Percentiles rank a stretch among this genome's conserved stretches.
Conservation (phyloP, 1,284 basidiomycete genomes). For the Pseudozyma thailandica region DNA sequence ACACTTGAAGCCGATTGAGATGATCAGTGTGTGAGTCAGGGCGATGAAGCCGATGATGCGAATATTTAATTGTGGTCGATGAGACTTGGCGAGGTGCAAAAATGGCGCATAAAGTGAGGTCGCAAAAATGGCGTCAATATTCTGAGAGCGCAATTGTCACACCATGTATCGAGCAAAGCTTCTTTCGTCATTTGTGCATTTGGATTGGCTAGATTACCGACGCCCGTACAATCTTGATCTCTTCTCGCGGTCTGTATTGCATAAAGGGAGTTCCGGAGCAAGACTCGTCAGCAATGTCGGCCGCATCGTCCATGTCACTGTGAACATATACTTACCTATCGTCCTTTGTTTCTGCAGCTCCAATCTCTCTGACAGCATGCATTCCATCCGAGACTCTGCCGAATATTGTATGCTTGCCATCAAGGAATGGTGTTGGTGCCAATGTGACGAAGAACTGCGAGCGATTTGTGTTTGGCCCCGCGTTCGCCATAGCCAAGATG, state of each 20-base stretch:
- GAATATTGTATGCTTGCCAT: slow-evolving; percentile 74
- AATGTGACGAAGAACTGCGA: slow-evolving; percentile 99
- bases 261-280: not conserved
- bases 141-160: too few relatives aligned
- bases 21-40: too few relatives aligned
- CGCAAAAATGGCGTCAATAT: slow-evolving; percentile 3
- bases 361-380: slow-evolving; percentile 70
- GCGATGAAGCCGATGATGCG: too few relatives aligned
- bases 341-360: slow-evolving; percentile 42
- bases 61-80: too few relatives aligned
- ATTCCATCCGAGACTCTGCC: slow-evolving; percentile 72
- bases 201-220: slow-evolving; percentile 13
- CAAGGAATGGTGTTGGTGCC: slow-evolving; percentile 90
- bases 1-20: too few relatives aligned
- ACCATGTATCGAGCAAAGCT: too few relatives aligned
- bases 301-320: not conserved
- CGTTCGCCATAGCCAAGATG: slow-evolving; percentile 97
- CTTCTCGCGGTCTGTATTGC: slow-evolving; percentile 27
- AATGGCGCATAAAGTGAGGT: slow-evolving; percentile 20
- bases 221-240: slow-evolving; percentile 45
- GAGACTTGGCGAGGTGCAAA: too few relatives aligned
- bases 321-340: slow-evolving; percentile 28
- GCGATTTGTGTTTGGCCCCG: slow-evolving; percentile 90
- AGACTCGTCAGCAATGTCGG: not conserved
- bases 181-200: not conserved